These are phyloP conservation scores for Collybiopsis luxurians DNA, from an alignment of 768 basidiomycete genomes.

Conservation along the genomic window DNA sequence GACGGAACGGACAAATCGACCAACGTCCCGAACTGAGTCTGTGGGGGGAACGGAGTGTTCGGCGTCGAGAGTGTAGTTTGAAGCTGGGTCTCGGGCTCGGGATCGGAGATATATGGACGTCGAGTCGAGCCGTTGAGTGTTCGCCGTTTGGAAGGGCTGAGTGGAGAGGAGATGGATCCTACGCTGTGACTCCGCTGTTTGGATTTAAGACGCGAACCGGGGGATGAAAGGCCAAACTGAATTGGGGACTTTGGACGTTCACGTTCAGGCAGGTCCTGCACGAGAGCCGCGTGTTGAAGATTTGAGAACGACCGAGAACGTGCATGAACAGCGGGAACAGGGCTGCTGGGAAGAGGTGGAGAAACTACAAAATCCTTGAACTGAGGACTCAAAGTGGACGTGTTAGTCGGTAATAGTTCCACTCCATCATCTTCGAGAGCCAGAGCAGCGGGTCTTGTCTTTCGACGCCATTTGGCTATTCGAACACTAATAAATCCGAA, in stretches of 20 bases:
- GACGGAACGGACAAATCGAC: slow-evolving; percentile 1
- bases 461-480: slow-evolving; percentile 7
- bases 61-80: neutral
- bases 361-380: slow-evolving; percentile 1
- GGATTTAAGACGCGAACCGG: slow-evolving; percentile 4
- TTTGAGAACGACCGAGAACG: neutral
- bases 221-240: slow-evolving; percentile 2
- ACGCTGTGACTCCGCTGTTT: slow-evolving; percentile 5
- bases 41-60: neutral
- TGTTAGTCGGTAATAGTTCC: slow-evolving; percentile 4
- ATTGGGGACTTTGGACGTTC: slow-evolving; percentile 6
- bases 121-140: neutral
- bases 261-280: neutral
- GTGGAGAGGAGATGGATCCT: slow-evolving; percentile 1
- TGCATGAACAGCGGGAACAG: neutral
- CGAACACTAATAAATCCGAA: slow-evolving; percentile 8
- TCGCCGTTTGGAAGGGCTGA: neutral
- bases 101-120: neutral
- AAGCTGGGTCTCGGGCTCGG: neutral
- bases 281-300: neutral
- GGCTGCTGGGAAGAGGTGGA: slow-evolving; percentile 1
- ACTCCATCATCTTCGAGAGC: slow-evolving; percentile 3
- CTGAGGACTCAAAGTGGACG: neutral
- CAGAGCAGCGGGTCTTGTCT: slow-evolving; percentile 1
- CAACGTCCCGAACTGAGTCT: neutral